Evolutionary conservation across 2,329 filamentous ascomycete species (phyloP).

Genomic region (Seiridium unicorne): DNA sequence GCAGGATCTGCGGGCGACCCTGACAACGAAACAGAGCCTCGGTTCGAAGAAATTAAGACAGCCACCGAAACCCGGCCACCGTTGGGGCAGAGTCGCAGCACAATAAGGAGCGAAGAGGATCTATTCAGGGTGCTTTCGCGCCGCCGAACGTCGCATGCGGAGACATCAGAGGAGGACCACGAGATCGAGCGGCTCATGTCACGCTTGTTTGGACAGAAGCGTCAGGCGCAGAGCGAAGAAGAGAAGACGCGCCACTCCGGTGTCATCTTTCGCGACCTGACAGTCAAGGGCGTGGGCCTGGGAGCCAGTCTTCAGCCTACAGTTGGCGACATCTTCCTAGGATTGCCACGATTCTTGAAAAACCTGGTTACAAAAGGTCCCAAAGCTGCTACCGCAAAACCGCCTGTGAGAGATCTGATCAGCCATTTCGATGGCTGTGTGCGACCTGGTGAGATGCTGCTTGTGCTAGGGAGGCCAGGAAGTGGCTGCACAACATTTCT

Average conservation of each 20-base stretch:
- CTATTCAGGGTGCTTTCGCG: constrained; percentile 47
- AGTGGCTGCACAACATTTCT: constrained; percentile 22
- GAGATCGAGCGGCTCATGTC: constrained; percentile 65
- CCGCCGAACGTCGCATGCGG: constrained; percentile 34
- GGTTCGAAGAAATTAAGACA: constrained; percentile 27
- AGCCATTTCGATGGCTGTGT: constrained; percentile 17
- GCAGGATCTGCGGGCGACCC: not conserved
- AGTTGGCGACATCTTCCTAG: constrained; percentile 33
- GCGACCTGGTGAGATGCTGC: constrained; percentile 16
- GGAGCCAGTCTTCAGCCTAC: constrained; percentile 55
- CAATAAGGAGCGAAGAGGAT: constrained; percentile 45
- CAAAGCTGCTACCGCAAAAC: constrained; percentile 33
- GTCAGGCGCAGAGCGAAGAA: constrained; percentile 65
- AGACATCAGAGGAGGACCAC: constrained; percentile 36
- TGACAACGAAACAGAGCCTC: constrained; percentile 15
- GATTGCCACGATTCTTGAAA: constrained; percentile 23
- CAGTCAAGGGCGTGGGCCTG: constrained; percentile 67
- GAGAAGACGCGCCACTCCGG: constrained; percentile 69
- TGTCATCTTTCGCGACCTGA: constrained; percentile 68
- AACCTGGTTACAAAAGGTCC: constrained; percentile 23
- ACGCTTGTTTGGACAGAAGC: constrained; percentile 65
- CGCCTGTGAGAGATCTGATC: constrained; percentile 34
- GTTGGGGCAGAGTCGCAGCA: constrained; percentile 20
- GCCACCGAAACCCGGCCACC: constrained; percentile 15
- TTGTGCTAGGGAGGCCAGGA: constrained; percentile 20